These are phyloP conservation scores for Ulvella scutata DNA, from an alignment of 139 green algal species.

Conservation along the genomic window DNA sequence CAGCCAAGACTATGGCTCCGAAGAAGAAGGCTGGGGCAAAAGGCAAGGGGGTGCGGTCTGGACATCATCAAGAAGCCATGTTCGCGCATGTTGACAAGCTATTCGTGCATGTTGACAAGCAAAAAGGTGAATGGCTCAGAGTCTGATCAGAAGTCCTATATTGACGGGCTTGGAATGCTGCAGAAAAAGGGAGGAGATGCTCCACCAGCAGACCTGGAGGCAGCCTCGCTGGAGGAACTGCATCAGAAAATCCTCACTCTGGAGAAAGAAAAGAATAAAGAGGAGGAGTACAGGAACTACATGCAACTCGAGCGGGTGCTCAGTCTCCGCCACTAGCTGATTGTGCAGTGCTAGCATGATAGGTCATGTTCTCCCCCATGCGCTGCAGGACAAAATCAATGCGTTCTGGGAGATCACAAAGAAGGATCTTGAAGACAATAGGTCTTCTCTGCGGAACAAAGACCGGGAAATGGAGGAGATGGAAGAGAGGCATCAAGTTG, in stretches of 20 bases:
- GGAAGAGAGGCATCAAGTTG: constrained; percentile 72
- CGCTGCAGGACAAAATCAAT: constrained; percentile 78
- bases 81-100: neutral
- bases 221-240: constrained; percentile 55
- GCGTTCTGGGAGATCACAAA: constrained; percentile 86
- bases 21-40: constrained; percentile 24
- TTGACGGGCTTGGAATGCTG: neutral
- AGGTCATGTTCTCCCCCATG: no score
- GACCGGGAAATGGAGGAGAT: constrained; percentile 78
- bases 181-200: constrained; percentile 15
- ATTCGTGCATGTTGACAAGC: constrained; percentile 29
- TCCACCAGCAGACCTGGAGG: constrained; percentile 34
- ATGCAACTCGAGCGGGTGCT: constrained; percentile 83
- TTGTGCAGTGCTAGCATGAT: neutral
- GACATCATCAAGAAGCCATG: neutral
- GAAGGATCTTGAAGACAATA: constrained; percentile 66
- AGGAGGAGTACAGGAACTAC: constrained; percentile 79
- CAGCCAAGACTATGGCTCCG: constrained; percentile 15
- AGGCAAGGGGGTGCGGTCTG: constrained; percentile 17
- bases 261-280: constrained; percentile 73
- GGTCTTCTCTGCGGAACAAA: constrained; percentile 67
- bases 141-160: neutral
- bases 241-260: constrained; percentile 53
- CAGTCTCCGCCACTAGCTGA: no score
- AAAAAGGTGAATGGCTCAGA: neutral